Evolutionary conservation across 805 yeast species (phyloP).

Genomic region (Teunomyces gatunensis): DNA sequence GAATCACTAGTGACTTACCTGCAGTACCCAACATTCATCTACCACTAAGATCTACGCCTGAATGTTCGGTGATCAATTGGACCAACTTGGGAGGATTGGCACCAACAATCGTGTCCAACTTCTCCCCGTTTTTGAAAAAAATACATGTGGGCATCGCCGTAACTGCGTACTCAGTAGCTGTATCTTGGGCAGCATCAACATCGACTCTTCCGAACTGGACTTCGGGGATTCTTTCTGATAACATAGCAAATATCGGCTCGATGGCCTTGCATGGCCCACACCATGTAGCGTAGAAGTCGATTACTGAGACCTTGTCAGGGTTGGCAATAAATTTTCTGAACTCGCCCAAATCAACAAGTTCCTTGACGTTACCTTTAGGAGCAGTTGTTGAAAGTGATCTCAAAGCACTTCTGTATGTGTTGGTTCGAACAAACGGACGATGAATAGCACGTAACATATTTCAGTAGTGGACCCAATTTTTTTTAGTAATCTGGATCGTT

Average conservation of each 20-base stretch:
- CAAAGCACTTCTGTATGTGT: background rate
- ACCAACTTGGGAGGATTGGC: conserved; percentile 50
- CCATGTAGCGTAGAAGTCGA: conserved; percentile 73
- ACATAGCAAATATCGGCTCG: conserved; percentile 51
- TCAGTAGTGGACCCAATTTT: too few relatives aligned
- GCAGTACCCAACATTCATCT: background rate
- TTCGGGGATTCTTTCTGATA: conserved; percentile 41
- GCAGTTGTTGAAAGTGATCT: conserved; percentile 3
- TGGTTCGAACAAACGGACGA: background rate
- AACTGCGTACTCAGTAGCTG: conserved; percentile 60
- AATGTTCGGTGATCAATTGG: conserved; percentile 24
- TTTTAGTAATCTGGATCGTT: too few relatives aligned
- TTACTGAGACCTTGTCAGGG: conserved; percentile 44
- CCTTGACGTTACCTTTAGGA: conserved; percentile 21
- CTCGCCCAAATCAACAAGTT: conserved; percentile 24
- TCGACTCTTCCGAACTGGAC: conserved; percentile 69
- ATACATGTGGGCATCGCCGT: conserved; percentile 78
- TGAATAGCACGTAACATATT: background rate
- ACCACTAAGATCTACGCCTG: conserved; percentile 7
- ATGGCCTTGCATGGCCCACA: conserved; percentile 80
- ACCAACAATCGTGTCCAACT: conserved; percentile 59
- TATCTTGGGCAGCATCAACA: conserved; percentile 59
- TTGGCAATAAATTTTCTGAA: conserved; percentile 18
- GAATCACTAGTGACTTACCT: background rate
- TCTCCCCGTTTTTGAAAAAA: conserved; percentile 58